Conservation (phyloP, 2,329 filamentous ascomycete species). For the Alternaria ventricosa region DNA sequence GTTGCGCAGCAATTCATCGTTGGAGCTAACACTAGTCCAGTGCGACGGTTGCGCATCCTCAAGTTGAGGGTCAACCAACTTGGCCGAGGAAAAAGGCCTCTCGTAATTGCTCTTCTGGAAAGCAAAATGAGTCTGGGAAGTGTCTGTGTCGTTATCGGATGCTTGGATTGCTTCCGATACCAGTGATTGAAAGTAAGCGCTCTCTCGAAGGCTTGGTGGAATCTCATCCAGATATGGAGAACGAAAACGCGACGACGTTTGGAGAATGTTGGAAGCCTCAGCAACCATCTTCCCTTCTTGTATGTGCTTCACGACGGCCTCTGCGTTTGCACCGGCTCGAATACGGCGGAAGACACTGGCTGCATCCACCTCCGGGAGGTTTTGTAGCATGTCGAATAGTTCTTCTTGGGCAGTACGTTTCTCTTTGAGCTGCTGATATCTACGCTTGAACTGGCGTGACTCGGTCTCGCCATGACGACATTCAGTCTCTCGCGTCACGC, state of each 20-base stretch:
- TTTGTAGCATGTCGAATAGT: conserved; percentile 14
- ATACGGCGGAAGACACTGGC: conserved; percentile 18
- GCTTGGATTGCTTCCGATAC: conserved; percentile 14
- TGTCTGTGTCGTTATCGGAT: background rate
- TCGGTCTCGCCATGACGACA: conserved; percentile 13
- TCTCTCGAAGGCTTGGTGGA: conserved; percentile 9
- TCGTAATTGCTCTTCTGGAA: conserved; percentile 14
- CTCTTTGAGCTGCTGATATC: conserved; percentile 10
- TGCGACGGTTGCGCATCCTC: conserved; percentile 16
- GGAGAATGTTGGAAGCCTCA: conserved; percentile 17
- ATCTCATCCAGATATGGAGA: conserved; percentile 19
- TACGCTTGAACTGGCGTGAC: conserved; percentile 12
- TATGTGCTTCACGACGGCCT: conserved; percentile 17
- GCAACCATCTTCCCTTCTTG: conserved; percentile 16
- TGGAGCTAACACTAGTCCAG: conserved; percentile 25
- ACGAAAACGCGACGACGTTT: conserved; percentile 19
- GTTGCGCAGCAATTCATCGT: conserved; percentile 21
- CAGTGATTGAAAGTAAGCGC: conserved; percentile 13
- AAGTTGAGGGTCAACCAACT: conserved; percentile 22
- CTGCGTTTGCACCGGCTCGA: conserved; percentile 18
- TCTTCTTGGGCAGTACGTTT: conserved; percentile 16
- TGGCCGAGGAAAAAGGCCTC: conserved; percentile 24
- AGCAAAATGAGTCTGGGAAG: background rate
- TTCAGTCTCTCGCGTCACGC: conserved; percentile 3
- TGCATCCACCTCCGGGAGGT: conserved; percentile 17